Base-by-base conservation (phyloP, 129 eudicot species). In the Solidago caesia region DNA sequence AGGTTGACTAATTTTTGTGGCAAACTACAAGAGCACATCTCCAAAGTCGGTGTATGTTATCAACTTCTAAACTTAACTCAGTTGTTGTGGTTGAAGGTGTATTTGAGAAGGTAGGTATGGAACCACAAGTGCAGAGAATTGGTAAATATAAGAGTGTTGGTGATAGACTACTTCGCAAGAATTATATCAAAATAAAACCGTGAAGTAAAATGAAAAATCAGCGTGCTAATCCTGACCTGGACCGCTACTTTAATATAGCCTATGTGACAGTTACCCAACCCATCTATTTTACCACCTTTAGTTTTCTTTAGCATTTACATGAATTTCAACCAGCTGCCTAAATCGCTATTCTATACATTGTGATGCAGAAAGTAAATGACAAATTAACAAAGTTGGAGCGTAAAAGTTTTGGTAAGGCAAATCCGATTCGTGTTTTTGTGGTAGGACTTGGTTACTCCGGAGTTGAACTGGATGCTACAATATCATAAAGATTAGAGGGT, bases 361-460 rank as follows among this genome's bases (percentile, higher is more conserved):
- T 79, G 77, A 73, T 78, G 80, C 94, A 94, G 99, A 90, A 79
- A 72, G 97, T 94, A 58, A 78, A 87, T 78, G 82, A 85, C 43
- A 85, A 85, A 76, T 75, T 94, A 67, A 94, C 78, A 82, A 82
- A 75, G 64, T 68, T 94, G 75, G 99, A 90, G 82, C 82, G 93
- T 42, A 80, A 84, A 62, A 80, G 73, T 68, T 94, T 94, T 72
- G 93, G 88, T 41, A 84, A 79, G 74, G 85, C 81, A 63, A 27
- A 77, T 62, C 87, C 89, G 45, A 87, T 94, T 48, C 82, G 85
- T 66, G 97, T 94, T 72, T 96, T 87, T 70, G 85, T 94, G 55
- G 99, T 94, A 10, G 99, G 99, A 66, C 90, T 96, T 85, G 99
- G 99, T 83, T 94, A 94, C 81, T 83, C 97, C 16, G 99, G 99